A percentile compares a stretch with the other conserved stretches of the same genome.
Evolutionary conservation across 2,329 filamentous ascomycete genomes (phyloP).

Genomic region (Cladophialophora chaetospira): DNA sequence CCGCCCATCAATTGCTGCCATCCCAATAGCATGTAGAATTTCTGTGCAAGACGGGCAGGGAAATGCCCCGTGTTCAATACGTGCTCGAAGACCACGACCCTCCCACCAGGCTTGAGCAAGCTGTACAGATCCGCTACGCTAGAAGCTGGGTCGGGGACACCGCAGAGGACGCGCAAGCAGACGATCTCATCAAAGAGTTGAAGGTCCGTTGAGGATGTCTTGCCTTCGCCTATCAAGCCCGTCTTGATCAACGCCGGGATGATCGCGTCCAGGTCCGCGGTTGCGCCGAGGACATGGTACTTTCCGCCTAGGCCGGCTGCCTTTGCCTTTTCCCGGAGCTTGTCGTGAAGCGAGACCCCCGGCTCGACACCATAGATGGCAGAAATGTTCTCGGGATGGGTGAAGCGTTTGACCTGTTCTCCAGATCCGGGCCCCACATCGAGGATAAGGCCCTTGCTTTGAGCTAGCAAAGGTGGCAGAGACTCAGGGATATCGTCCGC

Average conservation of each 20-base stretch:
- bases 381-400: slow-evolving; percentile 45
- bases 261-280: slow-evolving; percentile 51
- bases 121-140: slow-evolving; percentile 51
- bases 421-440: slow-evolving; percentile 57
- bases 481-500: slow-evolving; percentile 11
- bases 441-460: slow-evolving; percentile 43
- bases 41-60: slow-evolving; percentile 49
- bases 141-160: slow-evolving; percentile 51
- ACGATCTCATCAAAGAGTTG: slow-evolving; percentile 56
- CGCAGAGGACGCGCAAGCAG: slow-evolving; percentile 57
- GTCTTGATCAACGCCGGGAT: slow-evolving; percentile 47
- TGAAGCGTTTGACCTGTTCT: slow-evolving; percentile 49
- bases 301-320: slow-evolving; percentile 41
- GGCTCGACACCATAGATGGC: slow-evolving; percentile 59
- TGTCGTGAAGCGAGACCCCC: slow-evolving; percentile 49
- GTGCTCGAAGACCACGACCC: slow-evolving; percentile 59
- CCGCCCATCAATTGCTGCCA: slow-evolving; percentile 56
- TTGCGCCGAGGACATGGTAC: slow-evolving; percentile 53
- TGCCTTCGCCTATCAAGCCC: slow-evolving; percentile 38
- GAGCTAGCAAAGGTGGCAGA: slow-evolving; percentile 9
- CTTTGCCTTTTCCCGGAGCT: slow-evolving; percentile 42
- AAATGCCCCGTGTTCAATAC: slow-evolving; percentile 54
- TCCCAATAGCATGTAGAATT: slow-evolving; percentile 47
- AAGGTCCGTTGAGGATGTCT: slow-evolving; percentile 36
- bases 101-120: slow-evolving; percentile 56